Base-by-base conservation (phyloP, 139 green algal genomes). In the Coelastrella sp. region DNA sequence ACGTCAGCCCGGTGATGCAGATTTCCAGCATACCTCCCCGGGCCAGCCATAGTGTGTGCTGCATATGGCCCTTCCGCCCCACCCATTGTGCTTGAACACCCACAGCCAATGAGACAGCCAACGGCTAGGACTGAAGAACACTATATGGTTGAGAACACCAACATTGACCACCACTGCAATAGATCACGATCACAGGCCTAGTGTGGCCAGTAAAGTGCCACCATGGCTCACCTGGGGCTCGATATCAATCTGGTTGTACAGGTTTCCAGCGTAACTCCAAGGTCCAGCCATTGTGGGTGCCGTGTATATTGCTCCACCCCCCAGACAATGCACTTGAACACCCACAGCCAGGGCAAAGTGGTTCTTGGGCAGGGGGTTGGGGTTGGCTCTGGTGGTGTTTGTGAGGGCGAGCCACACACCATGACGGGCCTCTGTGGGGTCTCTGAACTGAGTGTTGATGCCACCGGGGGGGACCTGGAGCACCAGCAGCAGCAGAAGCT, bases 381-480 rank as follows among this genome's bases (percentile, higher is more conserved):
- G 73, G 85, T 90, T 90, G 4, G 0, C 7, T 11, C 10, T 16
- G 4, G 54, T 73, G 17, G 16, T 76, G 13, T 20, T 23, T n/a
- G 84, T 89, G 4, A 90, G 73, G 20, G 73, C 85, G 0, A 47
- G 32, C 85, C 85, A 90, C 0, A 90, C 59, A 16, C 58, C 74
- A 19, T 90, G 22, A 5, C 68, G 71, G 20, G 57, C 85, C 32
- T 90, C 85, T 20, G 87, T 91, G 1, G 87, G 78, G 57, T 91
- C 87, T 0, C 87, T 73, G 78, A 91, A 91, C 78, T 91, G 87
- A 66, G 73, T 82, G 87, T 91, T 91, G 54, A 20, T 91, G 5
- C 87, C 87, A 10, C 87, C 87, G 5, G 87, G 87, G 3, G 75
- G 86, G 5, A 90, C 60, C 85, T 90, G 85, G n/a, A 80, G 23